Evolutionary conservation across 177 flowering plant genomes (phyloP).

Genomic region (Telopea speciosissima): DNA sequence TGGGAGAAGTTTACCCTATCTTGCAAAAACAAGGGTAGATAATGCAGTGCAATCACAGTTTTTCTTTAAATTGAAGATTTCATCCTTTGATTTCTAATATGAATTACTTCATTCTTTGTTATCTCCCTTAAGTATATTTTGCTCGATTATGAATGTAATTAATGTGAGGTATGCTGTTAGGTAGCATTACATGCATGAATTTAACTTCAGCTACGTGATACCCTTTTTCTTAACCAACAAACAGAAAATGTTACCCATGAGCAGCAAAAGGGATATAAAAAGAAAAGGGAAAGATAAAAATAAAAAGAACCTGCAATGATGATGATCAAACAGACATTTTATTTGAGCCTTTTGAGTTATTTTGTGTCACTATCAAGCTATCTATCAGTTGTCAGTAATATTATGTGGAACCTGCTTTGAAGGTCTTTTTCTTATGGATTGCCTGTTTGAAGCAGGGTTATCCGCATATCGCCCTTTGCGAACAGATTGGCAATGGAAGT

Average conservation of each 20-base stretch:
- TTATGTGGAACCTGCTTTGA: not conserved
- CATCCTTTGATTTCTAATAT: not conserved
- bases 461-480: slow-evolving; percentile 85
- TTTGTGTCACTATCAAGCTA: not conserved
- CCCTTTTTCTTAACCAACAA: no score
- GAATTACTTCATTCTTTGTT: no score
- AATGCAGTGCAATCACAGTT: not conserved
- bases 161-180: no score
- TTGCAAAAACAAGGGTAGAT: slow-evolving; percentile 55
- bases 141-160: not conserved
- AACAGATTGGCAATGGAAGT: slow-evolving; percentile 75
- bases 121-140: not conserved
- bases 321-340: not conserved
- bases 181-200: no score
- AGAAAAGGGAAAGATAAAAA: no score
- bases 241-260: no score
- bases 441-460: slow-evolving; percentile 43
- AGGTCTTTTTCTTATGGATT: not conserved
- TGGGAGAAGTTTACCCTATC: slow-evolving; percentile 53
- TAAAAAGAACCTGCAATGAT: no score
- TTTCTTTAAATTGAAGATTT: no score
- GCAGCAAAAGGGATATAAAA: no score
- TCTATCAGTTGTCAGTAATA: not conserved
- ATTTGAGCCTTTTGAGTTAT: not conserved
- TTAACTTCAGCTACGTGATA: no score